Conservation (phyloP, 2,329 filamentous ascomycete species). For the Zymoseptoria ardabiliae region DNA sequence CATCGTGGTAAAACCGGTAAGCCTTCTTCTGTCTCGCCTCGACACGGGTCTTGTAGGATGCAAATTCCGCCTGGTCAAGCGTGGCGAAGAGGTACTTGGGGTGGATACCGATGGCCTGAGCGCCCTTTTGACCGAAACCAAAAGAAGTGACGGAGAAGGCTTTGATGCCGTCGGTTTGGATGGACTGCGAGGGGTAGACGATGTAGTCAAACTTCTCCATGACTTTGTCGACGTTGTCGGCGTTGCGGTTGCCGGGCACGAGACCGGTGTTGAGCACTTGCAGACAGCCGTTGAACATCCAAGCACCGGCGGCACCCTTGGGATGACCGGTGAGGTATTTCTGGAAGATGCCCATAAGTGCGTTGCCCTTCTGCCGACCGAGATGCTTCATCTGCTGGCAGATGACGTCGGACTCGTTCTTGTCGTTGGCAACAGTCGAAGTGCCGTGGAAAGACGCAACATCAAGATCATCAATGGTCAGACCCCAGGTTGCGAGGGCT, state of each 20-base stretch:
- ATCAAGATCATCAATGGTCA: constrained; percentile 90
- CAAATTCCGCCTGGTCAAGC: constrained; percentile 79
- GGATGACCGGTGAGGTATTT: constrained; percentile 98
- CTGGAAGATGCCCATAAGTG: constrained; percentile 94
- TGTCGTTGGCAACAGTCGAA: constrained; percentile 97
- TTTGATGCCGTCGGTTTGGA: constrained; percentile 97
- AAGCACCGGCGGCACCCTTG: constrained; percentile 97
- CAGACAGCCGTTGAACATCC: constrained; percentile 98
- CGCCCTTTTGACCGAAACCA: constrained; percentile 98
- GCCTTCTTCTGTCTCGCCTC: constrained; percentile 95
- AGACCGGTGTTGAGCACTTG: constrained; percentile 91
- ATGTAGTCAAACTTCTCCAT: constrained; percentile 99
- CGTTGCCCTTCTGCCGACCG: constrained; percentile 92
- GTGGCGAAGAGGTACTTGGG: constrained; percentile 91
- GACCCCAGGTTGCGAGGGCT: constrained; percentile 93
- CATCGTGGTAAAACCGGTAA: constrained; percentile 97
- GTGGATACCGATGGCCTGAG: constrained; percentile 93
- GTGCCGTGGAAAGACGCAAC: constrained; percentile 99
- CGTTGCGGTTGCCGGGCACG: constrained; percentile 94
- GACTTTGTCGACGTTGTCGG: constrained; percentile 90
- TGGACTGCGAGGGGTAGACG: constrained; percentile 87
- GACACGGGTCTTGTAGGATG: constrained; percentile 78
- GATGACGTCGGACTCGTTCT: constrained; percentile 97
- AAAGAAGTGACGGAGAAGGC: constrained; percentile 98
- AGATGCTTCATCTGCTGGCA: constrained; percentile 94